Conservation (phyloP, 306 rosid genomes). For the Prunus davidiana region DNA sequence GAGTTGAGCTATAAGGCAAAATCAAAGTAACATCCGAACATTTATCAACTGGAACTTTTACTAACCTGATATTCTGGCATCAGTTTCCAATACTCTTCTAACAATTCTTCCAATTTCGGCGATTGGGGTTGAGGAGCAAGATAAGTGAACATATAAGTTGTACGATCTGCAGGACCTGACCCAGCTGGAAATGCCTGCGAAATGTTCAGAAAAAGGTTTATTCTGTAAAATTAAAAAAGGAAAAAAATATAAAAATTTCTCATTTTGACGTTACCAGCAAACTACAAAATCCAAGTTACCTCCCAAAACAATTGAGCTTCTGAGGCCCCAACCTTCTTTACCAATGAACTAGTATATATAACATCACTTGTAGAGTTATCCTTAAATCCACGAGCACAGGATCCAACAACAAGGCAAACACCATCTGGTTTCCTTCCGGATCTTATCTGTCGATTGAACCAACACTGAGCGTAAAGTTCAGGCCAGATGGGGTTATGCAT, state of each 20-base stretch:
- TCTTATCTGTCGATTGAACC: constrained; percentile 65
- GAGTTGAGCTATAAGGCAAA: background rate
- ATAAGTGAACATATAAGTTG: constrained; percentile 91
- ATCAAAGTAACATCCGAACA: background rate
- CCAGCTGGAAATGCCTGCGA: constrained; percentile 96
- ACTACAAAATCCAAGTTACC: constrained; percentile 43
- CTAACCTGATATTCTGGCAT: constrained; percentile 93
- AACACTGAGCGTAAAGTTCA: constrained; percentile 27
- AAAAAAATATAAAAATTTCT: background rate
- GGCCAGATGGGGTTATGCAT: background rate
- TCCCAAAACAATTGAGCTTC: constrained; percentile 92
- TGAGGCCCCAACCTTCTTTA: constrained; percentile 66
- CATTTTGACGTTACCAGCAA: constrained; percentile 4
- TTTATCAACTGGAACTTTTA: background rate
- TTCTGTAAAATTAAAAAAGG: background rate
- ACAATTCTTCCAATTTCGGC: constrained; percentile 71
- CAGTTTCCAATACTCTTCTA: constrained; percentile 83
- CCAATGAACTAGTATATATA: constrained; percentile 72
- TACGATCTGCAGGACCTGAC: constrained; percentile 86
- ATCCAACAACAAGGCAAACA: constrained; percentile 88
- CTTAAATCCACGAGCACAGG: constrained; percentile 84
- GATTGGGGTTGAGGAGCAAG: constrained; percentile 82
- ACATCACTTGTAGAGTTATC: constrained; percentile 70
- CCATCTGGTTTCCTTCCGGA: constrained; percentile 88
- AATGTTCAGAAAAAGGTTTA: constrained; percentile 27